Percentiles rank a stretch among this genome's conserved stretches.
Evolutionary conservation across 1,284 basidiomycete species (phyloP).

Genomic region (Termitomyces sp.): DNA sequence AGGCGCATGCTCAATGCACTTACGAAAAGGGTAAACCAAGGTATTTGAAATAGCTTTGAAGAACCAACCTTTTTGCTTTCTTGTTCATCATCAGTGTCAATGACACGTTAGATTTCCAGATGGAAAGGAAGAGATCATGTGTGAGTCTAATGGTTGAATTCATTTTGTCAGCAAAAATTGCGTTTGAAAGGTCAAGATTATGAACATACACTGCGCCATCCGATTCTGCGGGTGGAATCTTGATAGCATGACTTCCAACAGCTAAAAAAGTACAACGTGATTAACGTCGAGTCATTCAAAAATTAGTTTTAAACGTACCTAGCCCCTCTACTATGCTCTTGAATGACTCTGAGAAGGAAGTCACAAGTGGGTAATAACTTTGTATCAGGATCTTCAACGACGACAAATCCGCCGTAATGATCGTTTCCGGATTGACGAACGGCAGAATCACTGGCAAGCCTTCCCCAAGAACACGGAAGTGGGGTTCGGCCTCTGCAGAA

Average conservation of each 20-base stretch:
- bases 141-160: slow-evolving; percentile 43
- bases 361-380: slow-evolving; percentile 74
- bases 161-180: background rate
- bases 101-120: slow-evolving; percentile 89
- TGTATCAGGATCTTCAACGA: slow-evolving; percentile 67
- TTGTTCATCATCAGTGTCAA: slow-evolving; percentile 92
- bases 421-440: slow-evolving; percentile 60
- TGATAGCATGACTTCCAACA: slow-evolving; percentile 70
- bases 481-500: slow-evolving; percentile 40
- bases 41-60: background rate
- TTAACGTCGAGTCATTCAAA: background rate
- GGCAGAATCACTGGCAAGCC: slow-evolving; percentile 81
- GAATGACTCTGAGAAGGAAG: slow-evolving; percentile 60
- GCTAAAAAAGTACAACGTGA: slow-evolving; percentile 32
- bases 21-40: slow-evolving; percentile 2
- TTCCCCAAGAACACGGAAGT: slow-evolving; percentile 81
- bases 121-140: slow-evolving; percentile 75
- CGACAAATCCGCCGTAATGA: slow-evolving; percentile 57
- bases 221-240: slow-evolving; percentile 53
- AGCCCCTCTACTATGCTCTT: slow-evolving; percentile 40
- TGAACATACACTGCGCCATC: slow-evolving; percentile 50
- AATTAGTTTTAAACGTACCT: slow-evolving; percentile 34
- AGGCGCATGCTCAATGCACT: slow-evolving; percentile 76
- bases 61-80: slow-evolving; percentile 78
- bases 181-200: background rate